These are phyloP conservation scores for Termitomyces sp. DNA, from an alignment of 768 basidiomycete species.

Conservation along the genomic window DNA sequence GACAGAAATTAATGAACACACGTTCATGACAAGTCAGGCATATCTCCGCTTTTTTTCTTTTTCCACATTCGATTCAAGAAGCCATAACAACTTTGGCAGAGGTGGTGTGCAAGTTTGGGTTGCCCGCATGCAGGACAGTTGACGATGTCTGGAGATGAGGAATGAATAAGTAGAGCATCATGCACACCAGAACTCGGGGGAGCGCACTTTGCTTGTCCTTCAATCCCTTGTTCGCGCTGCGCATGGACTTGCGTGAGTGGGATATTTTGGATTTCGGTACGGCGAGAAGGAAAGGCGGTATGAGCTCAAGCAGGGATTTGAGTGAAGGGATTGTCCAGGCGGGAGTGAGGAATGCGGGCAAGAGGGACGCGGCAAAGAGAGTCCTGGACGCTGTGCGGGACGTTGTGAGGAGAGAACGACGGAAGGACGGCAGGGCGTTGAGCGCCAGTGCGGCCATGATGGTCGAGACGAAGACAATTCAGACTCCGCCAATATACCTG, in stretches of 20 bases:
- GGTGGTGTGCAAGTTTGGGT: slow-evolving; percentile 85
- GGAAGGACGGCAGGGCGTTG: slow-evolving; percentile 22
- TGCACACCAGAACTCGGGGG: neutral
- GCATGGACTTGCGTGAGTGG: slow-evolving; percentile 94
- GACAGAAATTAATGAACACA: neutral
- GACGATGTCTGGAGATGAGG: slow-evolving; percentile 66
- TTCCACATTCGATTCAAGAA: slow-evolving; percentile 69
- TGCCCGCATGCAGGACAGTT: slow-evolving; percentile 88
- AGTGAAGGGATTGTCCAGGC: slow-evolving; percentile 39
- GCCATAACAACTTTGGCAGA: slow-evolving; percentile 81
- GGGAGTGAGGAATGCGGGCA: slow-evolving; percentile 17
- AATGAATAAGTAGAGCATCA: neutral
- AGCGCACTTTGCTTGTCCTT: slow-evolving; percentile 88
- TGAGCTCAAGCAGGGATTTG: slow-evolving; percentile 59
- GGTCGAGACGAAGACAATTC: slow-evolving; percentile 24
- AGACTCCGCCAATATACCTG: slow-evolving; percentile 37
- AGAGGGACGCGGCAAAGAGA: slow-evolving; percentile 11
- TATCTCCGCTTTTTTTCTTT: slow-evolving; percentile 32
- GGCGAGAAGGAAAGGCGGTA: slow-evolving; percentile 86
- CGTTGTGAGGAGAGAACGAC: slow-evolving; percentile 10
- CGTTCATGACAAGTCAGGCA: slow-evolving; percentile 39
- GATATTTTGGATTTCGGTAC: slow-evolving; percentile 95
- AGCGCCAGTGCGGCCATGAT: slow-evolving; percentile 36
- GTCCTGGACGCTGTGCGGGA: slow-evolving; percentile 13
- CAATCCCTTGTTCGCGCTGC: slow-evolving; percentile 90